phyloP scores from a whole-genome alignment of 192 early-diverging fungal genomes.

The Gamsiella multidivaricata region DNA sequence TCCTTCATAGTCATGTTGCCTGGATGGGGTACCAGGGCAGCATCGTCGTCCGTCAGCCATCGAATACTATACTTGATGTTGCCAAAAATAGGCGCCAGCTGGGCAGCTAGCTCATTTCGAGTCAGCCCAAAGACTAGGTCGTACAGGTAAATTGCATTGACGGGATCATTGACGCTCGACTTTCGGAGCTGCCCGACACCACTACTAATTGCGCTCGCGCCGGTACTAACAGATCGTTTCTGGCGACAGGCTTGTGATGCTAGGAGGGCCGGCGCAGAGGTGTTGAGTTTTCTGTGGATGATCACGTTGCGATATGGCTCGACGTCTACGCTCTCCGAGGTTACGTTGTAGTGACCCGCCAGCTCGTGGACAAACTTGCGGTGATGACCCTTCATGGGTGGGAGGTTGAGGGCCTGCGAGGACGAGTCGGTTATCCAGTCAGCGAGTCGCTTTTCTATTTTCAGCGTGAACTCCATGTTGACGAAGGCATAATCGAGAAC shows the following conservation, averaged over 20 bases:
- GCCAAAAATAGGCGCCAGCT: constrained; percentile 61
- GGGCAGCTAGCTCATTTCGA: constrained; percentile 53
- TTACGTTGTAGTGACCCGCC: constrained; percentile 75
- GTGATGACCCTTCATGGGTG: constrained; percentile 70
- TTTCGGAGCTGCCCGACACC: constrained; percentile 53
- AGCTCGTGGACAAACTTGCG: constrained; percentile 81
- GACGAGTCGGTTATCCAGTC: constrained; percentile 73
- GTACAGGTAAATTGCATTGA: constrained; percentile 67
- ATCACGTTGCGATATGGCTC: constrained; percentile 80
- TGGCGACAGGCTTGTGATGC: constrained; percentile 54
- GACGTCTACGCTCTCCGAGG: constrained; percentile 79
- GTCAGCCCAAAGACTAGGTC: constrained; percentile 63
- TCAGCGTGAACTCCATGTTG: constrained; percentile 72
- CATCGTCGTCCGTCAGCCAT: constrained; percentile 67
- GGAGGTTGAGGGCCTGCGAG: constrained; percentile 67
- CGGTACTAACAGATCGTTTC: constrained; percentile 24
- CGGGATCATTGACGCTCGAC: constrained; percentile 55
- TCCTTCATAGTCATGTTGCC: constrained; percentile 60
- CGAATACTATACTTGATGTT: constrained; percentile 49
- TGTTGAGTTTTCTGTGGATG: constrained; percentile 60
- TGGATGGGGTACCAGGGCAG: constrained; percentile 54
- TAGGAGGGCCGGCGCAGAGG: constrained; percentile 22
- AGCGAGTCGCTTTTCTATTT: constrained; percentile 71
- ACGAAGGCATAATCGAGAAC: constrained; percentile 74
- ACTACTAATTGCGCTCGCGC: constrained; percentile 5